Evolutionary conservation across 2,329 filamentous ascomycete genomes (phyloP).

Genomic region (Trichophyton rubrum): DNA sequence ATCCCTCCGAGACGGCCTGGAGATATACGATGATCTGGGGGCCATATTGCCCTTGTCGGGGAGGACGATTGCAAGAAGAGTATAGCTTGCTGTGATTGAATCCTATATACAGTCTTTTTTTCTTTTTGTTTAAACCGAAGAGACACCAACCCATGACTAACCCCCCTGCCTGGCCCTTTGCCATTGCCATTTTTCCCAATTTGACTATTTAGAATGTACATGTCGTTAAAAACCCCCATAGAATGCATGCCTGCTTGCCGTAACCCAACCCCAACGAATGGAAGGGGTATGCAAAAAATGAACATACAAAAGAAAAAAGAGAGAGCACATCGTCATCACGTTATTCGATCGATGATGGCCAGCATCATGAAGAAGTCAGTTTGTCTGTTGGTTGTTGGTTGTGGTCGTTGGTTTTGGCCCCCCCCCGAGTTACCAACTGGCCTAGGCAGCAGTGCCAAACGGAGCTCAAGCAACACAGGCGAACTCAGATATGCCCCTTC

Average conservation of each 20-base stretch:
- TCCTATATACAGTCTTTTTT: not conserved
- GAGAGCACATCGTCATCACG: not conserved
- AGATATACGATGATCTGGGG: too few species aligned
- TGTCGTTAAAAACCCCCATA: not conserved
- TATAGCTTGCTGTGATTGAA: not conserved
- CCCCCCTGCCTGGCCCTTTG: not conserved
- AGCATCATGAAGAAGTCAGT: not conserved
- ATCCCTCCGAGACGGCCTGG: too few species aligned
- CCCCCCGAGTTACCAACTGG: too few species aligned
- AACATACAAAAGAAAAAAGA: not conserved
- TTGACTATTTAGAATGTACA: too few species aligned
- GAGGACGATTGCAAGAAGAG: too few species aligned
- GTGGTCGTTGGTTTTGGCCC: not conserved
- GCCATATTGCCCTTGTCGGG: too few species aligned
- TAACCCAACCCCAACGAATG: not conserved
- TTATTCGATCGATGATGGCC: not conserved
- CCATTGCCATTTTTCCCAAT: not conserved
- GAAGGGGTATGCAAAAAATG: not conserved
- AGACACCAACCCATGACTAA: not conserved
- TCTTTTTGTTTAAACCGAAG: not conserved
- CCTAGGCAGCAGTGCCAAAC: not conserved
- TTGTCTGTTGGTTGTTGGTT: too few species aligned
- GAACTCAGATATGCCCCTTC: not conserved
- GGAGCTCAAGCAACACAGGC: not conserved
- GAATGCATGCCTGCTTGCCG: not conserved